Percentiles rank a stretch among this genome's conserved stretches.
Conservation (phyloP, 495 filamentous ascomycete species). For the Hypoxylon fuscum region DNA sequence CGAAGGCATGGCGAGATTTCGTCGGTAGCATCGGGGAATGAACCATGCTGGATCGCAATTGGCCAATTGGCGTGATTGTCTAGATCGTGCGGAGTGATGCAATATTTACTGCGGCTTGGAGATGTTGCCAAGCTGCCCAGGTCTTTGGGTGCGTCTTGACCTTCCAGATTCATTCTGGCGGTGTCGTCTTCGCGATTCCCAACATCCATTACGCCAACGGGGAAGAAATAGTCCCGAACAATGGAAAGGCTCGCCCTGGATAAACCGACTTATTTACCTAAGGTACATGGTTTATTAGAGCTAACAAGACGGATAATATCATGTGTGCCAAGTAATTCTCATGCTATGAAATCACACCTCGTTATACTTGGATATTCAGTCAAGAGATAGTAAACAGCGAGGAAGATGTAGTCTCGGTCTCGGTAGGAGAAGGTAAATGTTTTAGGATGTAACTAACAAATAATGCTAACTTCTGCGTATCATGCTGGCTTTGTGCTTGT, state of each 20-base stretch:
- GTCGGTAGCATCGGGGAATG: background rate
- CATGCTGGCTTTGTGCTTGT: no score
- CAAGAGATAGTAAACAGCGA: no score
- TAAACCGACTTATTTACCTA: no score
- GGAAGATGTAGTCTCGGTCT: no score
- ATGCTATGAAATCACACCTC: no score
- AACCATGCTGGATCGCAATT: background rate
- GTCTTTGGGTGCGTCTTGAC: conserved; percentile 8
- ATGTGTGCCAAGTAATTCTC: no score
- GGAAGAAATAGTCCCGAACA: background rate
- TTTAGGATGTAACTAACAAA: no score
- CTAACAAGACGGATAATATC: no score
- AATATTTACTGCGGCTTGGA: background rate
- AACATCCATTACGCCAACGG: conserved; percentile 18
- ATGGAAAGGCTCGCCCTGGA: conserved; percentile 17
- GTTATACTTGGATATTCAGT: no score
- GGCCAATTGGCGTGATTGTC: background rate
- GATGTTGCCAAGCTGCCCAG: conserved; percentile 18
- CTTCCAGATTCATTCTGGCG: conserved; percentile 27
- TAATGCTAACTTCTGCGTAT: no score
- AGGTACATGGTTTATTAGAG: no score
- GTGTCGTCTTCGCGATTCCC: conserved; percentile 19
- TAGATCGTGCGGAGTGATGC: conserved; percentile 1
- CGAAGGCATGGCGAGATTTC: conserved; percentile 2
- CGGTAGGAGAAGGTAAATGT: no score